Evolutionary conservation across 2,329 filamentous ascomycete species (phyloP).

Genomic region (Nigrograna mackinnonii): DNA sequence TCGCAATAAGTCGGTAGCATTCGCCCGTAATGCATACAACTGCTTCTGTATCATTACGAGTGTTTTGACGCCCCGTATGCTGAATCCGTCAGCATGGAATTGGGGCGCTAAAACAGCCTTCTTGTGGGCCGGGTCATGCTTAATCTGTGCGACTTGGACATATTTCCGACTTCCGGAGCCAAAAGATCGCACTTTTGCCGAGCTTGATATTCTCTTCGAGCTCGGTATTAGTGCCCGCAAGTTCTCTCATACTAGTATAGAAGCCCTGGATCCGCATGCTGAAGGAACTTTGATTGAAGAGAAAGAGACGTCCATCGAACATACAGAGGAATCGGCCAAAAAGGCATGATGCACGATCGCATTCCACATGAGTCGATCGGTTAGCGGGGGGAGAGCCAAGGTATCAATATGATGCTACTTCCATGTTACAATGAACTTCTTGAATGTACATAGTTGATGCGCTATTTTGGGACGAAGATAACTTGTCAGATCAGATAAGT

Average conservation of each 20-base stretch:
- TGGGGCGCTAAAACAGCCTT: conserved; percentile 88
- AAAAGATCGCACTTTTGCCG: conserved; percentile 77
- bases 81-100: conserved; percentile 84
- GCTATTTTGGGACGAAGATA: too few relatives aligned
- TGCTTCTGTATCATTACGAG: conserved; percentile 80
- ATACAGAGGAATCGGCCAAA: too few relatives aligned
- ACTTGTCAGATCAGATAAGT: too few relatives aligned
- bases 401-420: too few relatives aligned
- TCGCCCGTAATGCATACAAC: conserved; percentile 78
- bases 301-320: too few relatives aligned
- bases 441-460: too few relatives aligned
- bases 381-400: too few relatives aligned
- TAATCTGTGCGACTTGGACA: conserved; percentile 78
- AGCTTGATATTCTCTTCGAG: conserved; percentile 85
- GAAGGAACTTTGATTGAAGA: too few relatives aligned
- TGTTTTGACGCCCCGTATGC: conserved; percentile 88
- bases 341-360: too few relatives aligned
- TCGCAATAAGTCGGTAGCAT: conserved; percentile 88
- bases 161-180: conserved; percentile 84
- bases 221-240: conserved; percentile 70
- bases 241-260: conserved; percentile 63
- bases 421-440: too few relatives aligned
- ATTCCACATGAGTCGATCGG: too few relatives aligned
- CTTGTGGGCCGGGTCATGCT: conserved; percentile 84
- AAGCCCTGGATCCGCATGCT: too few relatives aligned